Evolutionary conservation across 768 basidiomycete species (phyloP), one percentile per base, ranked within the genome.

Genomic region (Serendipita sp.): DNA sequence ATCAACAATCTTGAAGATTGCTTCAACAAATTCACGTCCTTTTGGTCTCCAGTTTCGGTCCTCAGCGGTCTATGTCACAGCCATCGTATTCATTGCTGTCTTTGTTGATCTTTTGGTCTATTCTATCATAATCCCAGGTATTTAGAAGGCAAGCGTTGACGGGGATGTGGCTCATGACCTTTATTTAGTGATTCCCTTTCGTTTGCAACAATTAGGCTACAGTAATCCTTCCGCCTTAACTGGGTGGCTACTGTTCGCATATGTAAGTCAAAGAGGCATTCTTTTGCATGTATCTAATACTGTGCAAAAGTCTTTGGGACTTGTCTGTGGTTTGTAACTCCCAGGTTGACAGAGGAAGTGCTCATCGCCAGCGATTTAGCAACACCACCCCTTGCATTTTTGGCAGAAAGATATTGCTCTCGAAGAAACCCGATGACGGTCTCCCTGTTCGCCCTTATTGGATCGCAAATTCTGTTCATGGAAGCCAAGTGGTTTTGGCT

Each of bases 161-260:
- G 55, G 10, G 13, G 5, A 33, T n/a, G 16, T 34, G 4, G 31
- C 55, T 60, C 4, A 60, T 37, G 27, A 27, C 29, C 16, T 31
- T 10, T 31, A 4, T 27, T 11, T 11, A 48, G 29, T 63, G 16
- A 55, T 50, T 23, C 50, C 63, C 4, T 85, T 84, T 68, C 83
- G 81, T 37, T 77, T 85, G 29, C 78, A 83, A 67, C 69, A 63
- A 3, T 75, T 84, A 55, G 71, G 75, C 0, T 80, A 80, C 64
- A 69, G 69, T 4, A 63, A 73, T 10, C 77, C 83, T 27, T 83
- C 82, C 34, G 74, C 76, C 2, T 75, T 77, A 36, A 76, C 80
- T 0, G 83, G 83, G 34, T 86, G 83, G 83, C 73, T 85, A 2
- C 73, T 85, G 13, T 82, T 80, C 67, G 77, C 81, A 65, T 84